Evolutionary conservation across 1,284 basidiomycete species (phyloP).

Genomic region (Vanrija pseudolonga): DNA sequence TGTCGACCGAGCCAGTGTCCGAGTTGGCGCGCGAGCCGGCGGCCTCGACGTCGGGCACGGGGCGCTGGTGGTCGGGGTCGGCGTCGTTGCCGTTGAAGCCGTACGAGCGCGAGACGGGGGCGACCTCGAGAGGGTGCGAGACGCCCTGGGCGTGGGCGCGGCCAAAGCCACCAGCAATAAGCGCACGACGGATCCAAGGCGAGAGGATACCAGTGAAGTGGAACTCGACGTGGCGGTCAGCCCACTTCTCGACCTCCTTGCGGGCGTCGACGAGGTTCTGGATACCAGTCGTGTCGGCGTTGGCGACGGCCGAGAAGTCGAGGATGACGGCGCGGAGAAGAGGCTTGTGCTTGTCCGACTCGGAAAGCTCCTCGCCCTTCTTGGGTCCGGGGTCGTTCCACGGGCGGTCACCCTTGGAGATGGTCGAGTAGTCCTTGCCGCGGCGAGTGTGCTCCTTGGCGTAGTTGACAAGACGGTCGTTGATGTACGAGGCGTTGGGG

Average conservation of each 20-base stretch:
- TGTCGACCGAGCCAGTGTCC: not conserved
- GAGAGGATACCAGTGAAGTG: conserved; percentile 63
- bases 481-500: conserved; percentile 81
- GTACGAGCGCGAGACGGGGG: conserved; percentile 61
- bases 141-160: conserved; percentile 33
- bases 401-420: conserved; percentile 68
- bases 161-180: conserved; percentile 84
- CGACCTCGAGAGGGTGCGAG: conserved; percentile 57
- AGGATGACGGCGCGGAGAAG: conserved; percentile 79
- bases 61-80: conserved; percentile 11
- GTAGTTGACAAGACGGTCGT: conserved; percentile 72
- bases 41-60: not conserved
- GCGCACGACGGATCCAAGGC: conserved; percentile 87
- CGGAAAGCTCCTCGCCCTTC: conserved; percentile 52
- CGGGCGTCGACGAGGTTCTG: conserved; percentile 89
- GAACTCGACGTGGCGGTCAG: conserved; percentile 73
- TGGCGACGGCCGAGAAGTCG: conserved; percentile 76
- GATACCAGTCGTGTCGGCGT: conserved; percentile 68
- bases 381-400: conserved; percentile 91
- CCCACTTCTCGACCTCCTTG: conserved; percentile 81
- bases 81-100: conserved; percentile 18
- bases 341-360: conserved; percentile 63
- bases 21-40: not conserved
- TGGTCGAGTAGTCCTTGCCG: conserved; percentile 65
- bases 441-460: conserved; percentile 74